phyloP scores from a whole-genome alignment of 306 rosid genomes.

The Cicer judaicum region DNA sequence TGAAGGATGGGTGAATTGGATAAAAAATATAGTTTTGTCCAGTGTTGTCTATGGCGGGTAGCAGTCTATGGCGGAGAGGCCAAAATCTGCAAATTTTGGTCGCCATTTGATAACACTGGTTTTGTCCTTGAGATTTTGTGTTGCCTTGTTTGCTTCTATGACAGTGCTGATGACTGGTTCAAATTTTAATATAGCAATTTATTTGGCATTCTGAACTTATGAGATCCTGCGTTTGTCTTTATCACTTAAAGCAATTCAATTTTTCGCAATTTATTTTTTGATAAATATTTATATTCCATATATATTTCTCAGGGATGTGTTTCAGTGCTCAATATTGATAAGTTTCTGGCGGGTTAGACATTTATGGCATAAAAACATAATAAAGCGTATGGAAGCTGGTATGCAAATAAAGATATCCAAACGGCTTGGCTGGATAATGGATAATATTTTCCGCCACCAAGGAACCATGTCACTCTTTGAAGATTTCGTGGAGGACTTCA shows the following conservation, averaged over 20 bases:
- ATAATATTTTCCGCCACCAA: conserved; percentile 59
- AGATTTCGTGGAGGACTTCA: conserved; percentile 71
- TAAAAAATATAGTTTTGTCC: conserved; percentile 1
- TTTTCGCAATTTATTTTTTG: conserved; percentile 17
- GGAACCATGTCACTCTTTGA: conserved; percentile 65
- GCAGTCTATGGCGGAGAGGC: too few relatives aligned
- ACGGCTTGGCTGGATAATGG: conserved; percentile 66
- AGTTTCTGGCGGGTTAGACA: conserved; percentile 87
- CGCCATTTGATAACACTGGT: background rate
- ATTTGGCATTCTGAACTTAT: background rate
- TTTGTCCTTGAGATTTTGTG: conserved; percentile 27
- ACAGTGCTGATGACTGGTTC: conserved; percentile 34
- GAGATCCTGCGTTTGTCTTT: conserved; percentile 24
- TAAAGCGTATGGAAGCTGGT: conserved; percentile 59
- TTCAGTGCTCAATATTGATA: conserved; percentile 77
- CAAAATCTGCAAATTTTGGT: too few relatives aligned
- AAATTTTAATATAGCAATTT: conserved; percentile 13
- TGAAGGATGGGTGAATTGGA: conserved; percentile 10
- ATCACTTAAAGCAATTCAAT: conserved; percentile 16
- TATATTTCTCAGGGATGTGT: conserved; percentile 77
- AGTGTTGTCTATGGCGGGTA: too few relatives aligned
- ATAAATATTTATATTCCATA: conserved; percentile 40
- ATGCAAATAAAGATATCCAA: conserved; percentile 70
- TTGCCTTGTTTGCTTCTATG: conserved; percentile 35
- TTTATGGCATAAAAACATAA: conserved; percentile 80